Evolutionary conservation across 805 yeast species (phyloP).

Genomic region (Pichia gijzeniarum): DNA sequence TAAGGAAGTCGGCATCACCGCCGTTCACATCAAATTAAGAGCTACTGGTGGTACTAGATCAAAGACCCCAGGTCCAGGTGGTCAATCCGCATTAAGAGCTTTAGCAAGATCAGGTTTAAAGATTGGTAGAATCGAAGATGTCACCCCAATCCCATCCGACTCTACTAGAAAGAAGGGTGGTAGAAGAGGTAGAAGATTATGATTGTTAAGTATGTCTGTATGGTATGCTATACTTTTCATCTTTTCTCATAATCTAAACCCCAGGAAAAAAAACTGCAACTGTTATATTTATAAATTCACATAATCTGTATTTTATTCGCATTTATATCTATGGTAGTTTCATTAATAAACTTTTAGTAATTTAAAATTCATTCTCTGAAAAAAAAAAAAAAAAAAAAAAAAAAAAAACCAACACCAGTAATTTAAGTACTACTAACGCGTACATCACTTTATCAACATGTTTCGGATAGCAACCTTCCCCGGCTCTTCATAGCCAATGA

Average conservation of each 20-base stretch:
- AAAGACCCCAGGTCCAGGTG: constrained; percentile 99
- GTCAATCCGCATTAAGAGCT: constrained; percentile 99
- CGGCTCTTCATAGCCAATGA: background rate
- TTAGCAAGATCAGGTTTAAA: constrained; percentile 99
- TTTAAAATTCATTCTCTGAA: background rate
- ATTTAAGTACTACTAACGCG: background rate
- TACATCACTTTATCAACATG: too few relatives aligned
- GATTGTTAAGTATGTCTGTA: constrained; percentile 15
- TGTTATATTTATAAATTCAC: constrained; percentile 4
- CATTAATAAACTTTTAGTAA: constrained; percentile 10
- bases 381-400: background rate
- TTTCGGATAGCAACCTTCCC: too few relatives aligned
- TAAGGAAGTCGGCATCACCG: constrained; percentile 99
- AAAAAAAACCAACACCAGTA: background rate
- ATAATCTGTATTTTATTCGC: constrained; percentile 1
- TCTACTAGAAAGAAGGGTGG: constrained; percentile 99
- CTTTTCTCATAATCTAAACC: background rate
- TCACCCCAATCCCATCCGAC: constrained; percentile 99
- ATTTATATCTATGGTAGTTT: constrained; percentile 4
- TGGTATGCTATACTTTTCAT: constrained; percentile 8
- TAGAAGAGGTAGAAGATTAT: constrained; percentile 99
- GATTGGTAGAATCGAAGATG: constrained; percentile 99
- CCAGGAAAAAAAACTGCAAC: background rate
- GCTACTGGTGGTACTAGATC: constrained; percentile 99
- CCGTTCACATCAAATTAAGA: constrained; percentile 99